These are phyloP conservation scores for Pythium pyrilobum DNA, from an alignment of 352 stramenopile species.

Conservation along the genomic window DNA sequence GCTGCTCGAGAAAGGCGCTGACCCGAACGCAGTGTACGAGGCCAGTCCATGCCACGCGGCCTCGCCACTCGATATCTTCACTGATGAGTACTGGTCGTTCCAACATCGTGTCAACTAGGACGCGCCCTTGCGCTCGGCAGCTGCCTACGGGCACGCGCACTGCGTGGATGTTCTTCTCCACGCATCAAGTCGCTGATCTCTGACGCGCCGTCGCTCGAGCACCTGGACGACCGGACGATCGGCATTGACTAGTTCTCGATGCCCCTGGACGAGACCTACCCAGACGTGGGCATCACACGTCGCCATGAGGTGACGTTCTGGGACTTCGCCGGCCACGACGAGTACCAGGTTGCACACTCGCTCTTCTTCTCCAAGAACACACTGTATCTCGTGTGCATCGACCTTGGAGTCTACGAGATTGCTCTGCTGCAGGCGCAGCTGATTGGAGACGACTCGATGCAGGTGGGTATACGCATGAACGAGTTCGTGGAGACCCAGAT, in stretches of 20 bases:
- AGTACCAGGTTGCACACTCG: constrained; percentile 9
- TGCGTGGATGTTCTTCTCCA: no score
- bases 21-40: no score
- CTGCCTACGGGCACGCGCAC: no score
- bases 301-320: constrained; percentile 11
- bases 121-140: no score
- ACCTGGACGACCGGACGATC: constrained; percentile 20
- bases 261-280: constrained; percentile 3
- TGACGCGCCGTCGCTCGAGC: constrained; percentile 4
- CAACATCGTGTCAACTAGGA: no score
- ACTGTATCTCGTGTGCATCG: constrained; percentile 9
- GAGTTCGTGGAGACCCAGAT: not conserved
- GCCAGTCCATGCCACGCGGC: no score
- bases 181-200: constrained; percentile 23
- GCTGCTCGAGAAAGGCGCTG: no score
- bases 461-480: not conserved
- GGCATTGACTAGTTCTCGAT: constrained; percentile 25
- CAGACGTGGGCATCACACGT: no score
- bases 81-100: no score
- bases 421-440: not conserved
- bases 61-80: no score
- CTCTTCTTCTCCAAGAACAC: constrained; percentile 11
- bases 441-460: not conserved
- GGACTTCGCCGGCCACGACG: constrained; percentile 13
- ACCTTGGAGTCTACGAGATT: constrained; percentile 1